phyloP scores from a whole-genome alignment of 2,329 filamentous ascomycete genomes.

The Neospermospora avenae region DNA sequence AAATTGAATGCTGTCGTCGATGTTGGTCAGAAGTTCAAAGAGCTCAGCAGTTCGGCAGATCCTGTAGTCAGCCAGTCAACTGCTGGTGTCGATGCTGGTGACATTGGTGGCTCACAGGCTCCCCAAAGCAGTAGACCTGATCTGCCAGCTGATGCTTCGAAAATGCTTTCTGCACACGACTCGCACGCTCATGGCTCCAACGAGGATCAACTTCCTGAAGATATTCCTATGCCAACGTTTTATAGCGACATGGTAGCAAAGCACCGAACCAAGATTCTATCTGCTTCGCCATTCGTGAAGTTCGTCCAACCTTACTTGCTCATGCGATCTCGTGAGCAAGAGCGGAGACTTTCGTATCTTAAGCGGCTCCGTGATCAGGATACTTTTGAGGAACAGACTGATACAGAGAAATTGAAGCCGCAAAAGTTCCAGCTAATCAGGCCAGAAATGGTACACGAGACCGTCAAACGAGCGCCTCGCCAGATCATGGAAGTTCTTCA shows the following conservation, averaged over 20 bases:
- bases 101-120: slow-evolving; percentile 14
- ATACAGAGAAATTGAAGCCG: slow-evolving; percentile 59
- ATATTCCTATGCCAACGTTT: slow-evolving; percentile 82
- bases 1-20: slow-evolving; percentile 27
- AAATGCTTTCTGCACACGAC: slow-evolving; percentile 35
- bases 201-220: slow-evolving; percentile 65
- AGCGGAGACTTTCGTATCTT: slow-evolving; percentile 77
- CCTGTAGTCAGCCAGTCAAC: neutral
- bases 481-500: slow-evolving; percentile 92
- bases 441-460: slow-evolving; percentile 90
- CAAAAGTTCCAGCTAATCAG: slow-evolving; percentile 87
- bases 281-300: slow-evolving; percentile 92
- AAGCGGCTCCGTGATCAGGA: slow-evolving; percentile 79
- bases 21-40: slow-evolving; percentile 7
- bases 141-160: slow-evolving; percentile 18
- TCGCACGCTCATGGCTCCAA: slow-evolving; percentile 39
- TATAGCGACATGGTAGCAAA: slow-evolving; percentile 95
- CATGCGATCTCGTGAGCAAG: slow-evolving; percentile 87
- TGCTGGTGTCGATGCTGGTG: neutral
- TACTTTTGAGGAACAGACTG: slow-evolving; percentile 50
- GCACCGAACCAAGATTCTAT: slow-evolving; percentile 88
- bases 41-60: neutral
- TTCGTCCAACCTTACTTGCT: slow-evolving; percentile 92
- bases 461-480: slow-evolving; percentile 73
- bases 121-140: slow-evolving; percentile 9